Conservation (phyloP, 352 stramenopile species). For the Phytophthora cactorum region DNA sequence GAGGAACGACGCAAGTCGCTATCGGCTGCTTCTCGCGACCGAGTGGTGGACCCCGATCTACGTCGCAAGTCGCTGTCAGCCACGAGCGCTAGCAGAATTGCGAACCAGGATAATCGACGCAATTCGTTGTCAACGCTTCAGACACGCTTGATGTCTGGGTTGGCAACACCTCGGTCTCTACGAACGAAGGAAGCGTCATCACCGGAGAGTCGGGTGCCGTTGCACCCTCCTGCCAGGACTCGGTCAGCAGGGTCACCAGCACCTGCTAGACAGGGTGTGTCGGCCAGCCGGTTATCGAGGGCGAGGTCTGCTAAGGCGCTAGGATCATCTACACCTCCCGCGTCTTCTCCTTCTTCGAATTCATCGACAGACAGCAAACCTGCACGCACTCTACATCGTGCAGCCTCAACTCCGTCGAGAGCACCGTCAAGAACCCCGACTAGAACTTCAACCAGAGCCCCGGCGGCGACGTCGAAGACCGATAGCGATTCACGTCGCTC, state of each 20-base stretch:
- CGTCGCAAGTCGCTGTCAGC: constrained; percentile 58
- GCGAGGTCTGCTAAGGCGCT: constrained; percentile 23
- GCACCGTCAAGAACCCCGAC: constrained; percentile 13
- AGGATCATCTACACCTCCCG: constrained; percentile 23
- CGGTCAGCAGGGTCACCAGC: constrained; percentile 23
- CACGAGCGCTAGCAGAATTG: constrained; percentile 21
- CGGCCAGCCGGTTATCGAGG: constrained; percentile 33
- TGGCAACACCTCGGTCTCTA: constrained; percentile 30
- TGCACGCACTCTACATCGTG: constrained; percentile 34
- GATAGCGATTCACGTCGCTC: constrained; percentile 17
- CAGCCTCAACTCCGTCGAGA: constrained; percentile 16
- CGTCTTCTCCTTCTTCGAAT: constrained; percentile 30
- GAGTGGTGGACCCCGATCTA: constrained; percentile 37
- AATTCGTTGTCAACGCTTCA: constrained; percentile 57
- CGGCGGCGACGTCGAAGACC: constrained; percentile 12
- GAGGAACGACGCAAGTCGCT: constrained; percentile 55
- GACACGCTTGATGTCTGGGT: constrained; percentile 31
- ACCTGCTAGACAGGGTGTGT: constrained; percentile 24
- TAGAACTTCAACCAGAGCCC: constrained; percentile 22
- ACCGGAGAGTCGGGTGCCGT: constrained; percentile 25
- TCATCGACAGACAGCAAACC: constrained; percentile 26
- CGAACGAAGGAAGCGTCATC: constrained; percentile 22
- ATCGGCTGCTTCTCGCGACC: constrained; percentile 27
- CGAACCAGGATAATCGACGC: constrained; percentile 39
- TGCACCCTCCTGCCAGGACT: constrained; percentile 30